These are phyloP conservation scores for Trichoderma gamsii DNA, from an alignment of 495 filamentous ascomycete genomes.

Conservation along the genomic window DNA sequence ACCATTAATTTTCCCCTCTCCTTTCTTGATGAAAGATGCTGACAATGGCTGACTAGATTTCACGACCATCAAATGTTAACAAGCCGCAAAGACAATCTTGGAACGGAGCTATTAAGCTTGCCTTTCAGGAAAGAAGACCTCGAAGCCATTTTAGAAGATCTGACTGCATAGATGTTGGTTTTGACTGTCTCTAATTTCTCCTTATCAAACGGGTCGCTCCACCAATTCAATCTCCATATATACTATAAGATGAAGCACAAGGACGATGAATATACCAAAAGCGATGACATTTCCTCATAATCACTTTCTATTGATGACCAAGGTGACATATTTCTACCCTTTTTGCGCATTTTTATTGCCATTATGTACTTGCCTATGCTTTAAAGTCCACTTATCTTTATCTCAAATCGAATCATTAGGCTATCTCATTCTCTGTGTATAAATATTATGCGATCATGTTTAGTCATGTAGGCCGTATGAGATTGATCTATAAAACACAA, in stretches of 20 bases:
- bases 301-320: neutral
- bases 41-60: constrained; percentile 48
- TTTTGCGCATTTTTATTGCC: neutral
- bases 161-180: constrained; percentile 44
- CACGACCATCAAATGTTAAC: constrained; percentile 96
- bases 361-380: neutral
- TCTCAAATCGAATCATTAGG: neutral
- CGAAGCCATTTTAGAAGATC: constrained; percentile 81
- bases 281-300: neutral
- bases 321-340: too few relatives aligned
- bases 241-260: neutral
- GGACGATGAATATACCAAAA: neutral
- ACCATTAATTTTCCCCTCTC: neutral
- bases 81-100: constrained; percentile 74
- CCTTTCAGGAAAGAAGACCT: constrained; percentile 86
- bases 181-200: neutral
- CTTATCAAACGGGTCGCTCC: neutral
- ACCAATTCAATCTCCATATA: too few relatives aligned
- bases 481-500: neutral
- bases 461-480: neutral
- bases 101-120: constrained; percentile 77
- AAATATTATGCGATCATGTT: neutral
- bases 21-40: constrained; percentile 20
- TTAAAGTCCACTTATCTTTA: neutral
- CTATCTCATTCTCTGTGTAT: neutral